Conservation (phyloP, 31 red algal species). For the Asparagopsis taxiformis region DNA sequence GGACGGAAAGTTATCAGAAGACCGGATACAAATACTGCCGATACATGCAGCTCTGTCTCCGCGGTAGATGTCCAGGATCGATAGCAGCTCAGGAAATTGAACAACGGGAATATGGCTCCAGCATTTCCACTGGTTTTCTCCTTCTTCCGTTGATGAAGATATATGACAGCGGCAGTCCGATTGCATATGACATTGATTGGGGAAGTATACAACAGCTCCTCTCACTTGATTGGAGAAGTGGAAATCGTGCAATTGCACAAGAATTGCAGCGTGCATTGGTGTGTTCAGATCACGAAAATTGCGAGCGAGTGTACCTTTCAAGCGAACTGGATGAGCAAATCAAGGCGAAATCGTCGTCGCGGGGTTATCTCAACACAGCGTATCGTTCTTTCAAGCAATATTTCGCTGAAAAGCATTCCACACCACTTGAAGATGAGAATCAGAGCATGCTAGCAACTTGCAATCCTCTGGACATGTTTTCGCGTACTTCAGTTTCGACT, state of each 20-base stretch:
- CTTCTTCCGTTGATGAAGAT: slow-evolving; percentile 33
- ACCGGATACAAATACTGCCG: slow-evolving; percentile 48
- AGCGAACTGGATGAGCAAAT: slow-evolving; percentile 16
- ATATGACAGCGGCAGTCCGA: neutral
- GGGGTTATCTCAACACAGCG: slow-evolving; percentile 40
- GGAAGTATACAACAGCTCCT: slow-evolving; percentile 39
- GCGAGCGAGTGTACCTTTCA: slow-evolving; percentile 50
- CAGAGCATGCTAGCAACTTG: slow-evolving; percentile 39
- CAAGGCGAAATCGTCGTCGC: slow-evolving; percentile 41
- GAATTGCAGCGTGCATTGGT: slow-evolving; percentile 18
- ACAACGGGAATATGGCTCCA: slow-evolving; percentile 17
- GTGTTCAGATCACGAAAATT: slow-evolving; percentile 64
- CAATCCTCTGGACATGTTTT: slow-evolving; percentile 39
- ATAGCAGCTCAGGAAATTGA: slow-evolving; percentile 10
- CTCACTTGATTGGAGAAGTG: slow-evolving; percentile 34
- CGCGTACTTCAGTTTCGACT: slow-evolving; percentile 12
- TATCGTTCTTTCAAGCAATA: slow-evolving; percentile 55
- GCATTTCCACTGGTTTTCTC: slow-evolving; percentile 25
- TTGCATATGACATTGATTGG: slow-evolving; percentile 47
- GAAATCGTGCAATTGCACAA: neutral
- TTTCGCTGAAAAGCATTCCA: slow-evolving; percentile 33
- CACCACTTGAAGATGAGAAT: slow-evolving; percentile 13
- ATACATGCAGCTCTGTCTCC: slow-evolving; percentile 51
- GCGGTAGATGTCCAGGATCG: slow-evolving; percentile 51
- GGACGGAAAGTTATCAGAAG: slow-evolving; percentile 25